Base-by-base conservation (phyloP, 202 grass and related monocot genomes). In the Setaria viridis region DNA sequence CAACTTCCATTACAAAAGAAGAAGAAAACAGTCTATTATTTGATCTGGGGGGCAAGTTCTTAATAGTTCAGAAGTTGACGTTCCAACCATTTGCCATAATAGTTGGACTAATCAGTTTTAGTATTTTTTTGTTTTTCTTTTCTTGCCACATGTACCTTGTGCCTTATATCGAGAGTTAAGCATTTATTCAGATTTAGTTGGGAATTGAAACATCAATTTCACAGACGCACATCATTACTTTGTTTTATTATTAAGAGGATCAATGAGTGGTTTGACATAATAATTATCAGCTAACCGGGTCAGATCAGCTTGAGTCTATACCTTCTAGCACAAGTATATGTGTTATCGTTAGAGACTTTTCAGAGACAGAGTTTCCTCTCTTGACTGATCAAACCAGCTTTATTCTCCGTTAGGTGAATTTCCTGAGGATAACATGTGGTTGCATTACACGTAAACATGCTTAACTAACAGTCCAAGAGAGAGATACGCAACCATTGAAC, bases 331-430 rank as follows among this genome's bases (percentile, higher is more conserved):
- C 9, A 69, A 68, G 63, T 42, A 54, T 19, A 54, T 20, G 45
- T 7, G 59, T 37, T 54, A 53, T 53, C 16, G 11, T 80, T 67
- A 67, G 30, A 25, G 30, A 25, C 43, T 21, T 56, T 69, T 80
- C 79, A 42, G 33, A 4, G 16, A 67, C n/a, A 11, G 20, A 6
- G 7, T 9, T 67, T 7, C 30, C 46, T 21, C 21, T 21, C 32
- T 67, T 65, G 77, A 79, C 29, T 37, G 17, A 79, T 51, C 45
- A 67, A 66, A 53, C 46, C 1, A 67, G 32, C 32, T 64, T 66
- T 47, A 69, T 80, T 80, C 47, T 29, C 1, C 35, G 12, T 11
- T 48, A 54, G 64, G n/a, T 10, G 62, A 67, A 81, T 55, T 81
- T 56, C 17, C 47, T 56, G 33, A 80, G 45, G 11, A 80, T 11